Evolutionary conservation across 2,329 filamentous ascomycete genomes (phyloP).

Genomic region (Graphiopsis chlorocephala): DNA sequence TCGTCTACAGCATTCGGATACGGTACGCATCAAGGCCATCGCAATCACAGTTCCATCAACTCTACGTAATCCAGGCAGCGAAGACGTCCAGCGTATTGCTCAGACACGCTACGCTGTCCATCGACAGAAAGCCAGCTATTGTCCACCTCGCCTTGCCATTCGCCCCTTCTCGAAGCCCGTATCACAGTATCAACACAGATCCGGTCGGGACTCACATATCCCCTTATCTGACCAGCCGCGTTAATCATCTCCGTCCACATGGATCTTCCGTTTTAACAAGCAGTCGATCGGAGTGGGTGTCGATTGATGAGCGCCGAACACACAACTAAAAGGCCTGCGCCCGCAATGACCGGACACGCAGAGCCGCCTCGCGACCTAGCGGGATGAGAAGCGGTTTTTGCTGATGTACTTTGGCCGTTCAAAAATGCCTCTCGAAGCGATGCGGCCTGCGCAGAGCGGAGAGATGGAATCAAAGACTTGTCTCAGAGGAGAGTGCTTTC

Average conservation of each 20-base stretch:
- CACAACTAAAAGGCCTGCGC: slow-evolving; percentile 30
- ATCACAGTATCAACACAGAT: slow-evolving; percentile 16
- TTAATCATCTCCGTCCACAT: slow-evolving; percentile 59
- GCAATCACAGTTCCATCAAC: slow-evolving; percentile 4
- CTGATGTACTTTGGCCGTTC: slow-evolving; percentile 90
- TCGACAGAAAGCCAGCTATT: slow-evolving; percentile 38
- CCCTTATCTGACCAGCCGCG: slow-evolving; percentile 61
- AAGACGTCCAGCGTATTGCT: slow-evolving; percentile 52
- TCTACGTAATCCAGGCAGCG: slow-evolving; percentile 26
- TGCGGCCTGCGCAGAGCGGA: slow-evolving; percentile 19
- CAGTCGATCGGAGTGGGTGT: slow-evolving; percentile 45
- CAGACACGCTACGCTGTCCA: slow-evolving; percentile 42
- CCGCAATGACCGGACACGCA: not conserved
- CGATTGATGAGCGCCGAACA: slow-evolving; percentile 58
- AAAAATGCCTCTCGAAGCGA: slow-evolving; percentile 57
- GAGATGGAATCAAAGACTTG: slow-evolving; percentile 93
- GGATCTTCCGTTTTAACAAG: slow-evolving; percentile 29
- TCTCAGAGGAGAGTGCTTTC: slow-evolving; percentile 77
- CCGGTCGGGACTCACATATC: not conserved
- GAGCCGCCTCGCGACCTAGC: slow-evolving; percentile 12
- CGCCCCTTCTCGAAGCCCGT: slow-evolving; percentile 38
- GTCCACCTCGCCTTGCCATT: slow-evolving; percentile 48
- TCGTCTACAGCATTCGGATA: slow-evolving; percentile 20
- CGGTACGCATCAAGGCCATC: slow-evolving; percentile 24
- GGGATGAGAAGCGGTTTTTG: slow-evolving; percentile 71